Base-by-base conservation (phyloP, 352 stramenopile genomes). In the Phytophthora multivora region DNA sequence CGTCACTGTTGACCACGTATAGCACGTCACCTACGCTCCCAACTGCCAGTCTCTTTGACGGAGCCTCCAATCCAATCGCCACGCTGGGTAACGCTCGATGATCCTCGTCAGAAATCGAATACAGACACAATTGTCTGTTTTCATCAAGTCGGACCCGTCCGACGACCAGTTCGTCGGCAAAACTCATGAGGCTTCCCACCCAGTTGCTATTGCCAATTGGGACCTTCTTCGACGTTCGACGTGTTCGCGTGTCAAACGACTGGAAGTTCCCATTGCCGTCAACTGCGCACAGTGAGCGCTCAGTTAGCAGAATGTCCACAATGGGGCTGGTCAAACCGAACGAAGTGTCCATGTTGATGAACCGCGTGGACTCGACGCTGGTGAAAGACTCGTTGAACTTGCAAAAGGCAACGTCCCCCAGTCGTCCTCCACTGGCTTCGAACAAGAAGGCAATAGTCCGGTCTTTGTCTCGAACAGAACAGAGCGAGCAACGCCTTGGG, bases 21-120 rank as follows among this genome's bases (percentile, higher is more conserved):
- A 88, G 18, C 9, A 59, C 43, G 10, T 77, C 61, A 12, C 28
- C 67, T 12, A 69, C 33, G 18, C 47, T 58, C 4, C 54, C 54
- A 56, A 56, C 46, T 40, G 26, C 28, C 15, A 40, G 28, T 21
- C 33, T 33, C 3, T 16, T 19, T 23, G 15, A 36, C 25, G 18
- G 13, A 5, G 21, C 10, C 35, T 36, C 23, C 21, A 19, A 6
- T 50, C 4, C 33, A 25, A 50, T 23, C 18, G 30, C 8, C 11
- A 19, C 31, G 10, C 51, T 50, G 7, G 75, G 73, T 2, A 85
- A 28, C 4, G 35, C 48, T n/a, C 71, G 64, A 38, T 73, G 53
- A 28, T 87, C 73, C 38, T 83, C 69, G 49, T 48, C 68, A 10
- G 62, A 73, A 41, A 76, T 54, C 12, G 28, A 53, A n/a, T 16